These are phyloP conservation scores for Phytophthora pisi DNA, from an alignment of 352 stramenopile species.

Conservation along the genomic window DNA sequence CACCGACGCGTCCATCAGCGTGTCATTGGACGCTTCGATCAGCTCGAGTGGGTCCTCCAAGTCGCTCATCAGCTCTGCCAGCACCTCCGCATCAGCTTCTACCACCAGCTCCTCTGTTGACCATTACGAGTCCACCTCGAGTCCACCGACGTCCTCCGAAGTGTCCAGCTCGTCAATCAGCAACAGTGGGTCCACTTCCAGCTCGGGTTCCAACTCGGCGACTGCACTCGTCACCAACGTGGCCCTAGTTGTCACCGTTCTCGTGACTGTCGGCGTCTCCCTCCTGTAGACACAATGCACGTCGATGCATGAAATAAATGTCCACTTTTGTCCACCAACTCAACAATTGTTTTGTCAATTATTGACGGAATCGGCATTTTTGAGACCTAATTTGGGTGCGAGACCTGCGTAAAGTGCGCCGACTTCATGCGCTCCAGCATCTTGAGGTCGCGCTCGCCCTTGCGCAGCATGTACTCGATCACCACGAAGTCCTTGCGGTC, in stretches of 20 bases:
- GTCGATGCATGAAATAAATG: background rate
- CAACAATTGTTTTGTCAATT: background rate
- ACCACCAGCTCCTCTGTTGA: constrained; percentile 11
- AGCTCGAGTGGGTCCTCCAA: constrained; percentile 4
- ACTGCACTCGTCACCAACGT: background rate
- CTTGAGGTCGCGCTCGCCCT: constrained; percentile 84
- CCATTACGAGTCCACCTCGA: constrained; percentile 2
- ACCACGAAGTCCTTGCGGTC: constrained; percentile 76
- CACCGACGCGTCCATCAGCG: constrained; percentile 7
- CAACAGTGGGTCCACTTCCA: background rate
- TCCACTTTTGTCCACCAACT: background rate
- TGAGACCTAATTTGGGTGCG: constrained; percentile 21
- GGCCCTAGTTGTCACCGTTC: background rate
- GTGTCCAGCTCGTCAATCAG: constrained; percentile 9
- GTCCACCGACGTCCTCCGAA: background rate
- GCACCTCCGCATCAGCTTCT: background rate
- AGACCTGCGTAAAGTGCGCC: constrained; percentile 56
- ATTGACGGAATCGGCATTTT: background rate
- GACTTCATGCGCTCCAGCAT: constrained; percentile 75
- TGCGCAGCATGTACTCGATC: constrained; percentile 88
- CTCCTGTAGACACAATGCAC: background rate
- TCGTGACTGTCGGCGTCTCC: constrained; percentile 8
- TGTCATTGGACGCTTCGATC: constrained; percentile 9
- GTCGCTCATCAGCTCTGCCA: background rate
- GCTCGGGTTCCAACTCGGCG: constrained; percentile 13